Base-by-base conservation (phyloP, 2,329 filamentous ascomycete genomes). In the Penicillium fuscoglaucum region DNA sequence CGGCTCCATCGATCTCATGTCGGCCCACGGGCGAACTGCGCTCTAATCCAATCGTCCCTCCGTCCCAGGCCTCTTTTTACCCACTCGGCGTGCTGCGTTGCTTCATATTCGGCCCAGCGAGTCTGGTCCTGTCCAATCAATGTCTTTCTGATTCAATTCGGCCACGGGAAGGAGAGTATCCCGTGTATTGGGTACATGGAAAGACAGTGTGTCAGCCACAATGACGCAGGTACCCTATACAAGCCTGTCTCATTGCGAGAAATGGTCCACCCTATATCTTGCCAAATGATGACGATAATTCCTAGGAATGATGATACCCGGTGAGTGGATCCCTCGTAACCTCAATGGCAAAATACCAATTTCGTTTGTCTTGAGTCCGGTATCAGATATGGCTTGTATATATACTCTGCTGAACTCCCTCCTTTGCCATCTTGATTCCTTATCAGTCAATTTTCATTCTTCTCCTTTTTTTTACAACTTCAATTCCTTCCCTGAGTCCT, bases 221-320 rank as follows among this genome's bases (percentile, higher is more conserved):
- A 54, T 53, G 57, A 64, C 49, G 57, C 63, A 63, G 63, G 65
- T 67, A 66, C 61, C 60, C 47, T 60, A 21, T 63, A 67, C 65
- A 26, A 29, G 19, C 26, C 49, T 40, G 43, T 43, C 33, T 26
- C 12, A 17, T 43, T 55, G 41, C 55, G 45, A 44, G 35, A 52
- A 43, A 50, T 57, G 40, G 40, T 55, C 55, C 55, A 52, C 52
- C 57, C 52, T 53, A 53, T 53, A 60, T 60, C 53, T 60, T 59
- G 59, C 61, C 55, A 64, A 64, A 64, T 61, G 59, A 71, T 69
- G 67, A 75, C 73, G 74, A 74, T 68, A 74, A 75, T 76, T 72
- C 68, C 64, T 69, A 74, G 72, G 72, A 65, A 74, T 70, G 62
- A 70, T 68, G 68, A 65, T 68, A 67, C 67, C 61, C 62, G 57